Percentiles rank a stretch among this genome's conserved stretches.
phyloP scores from a whole-genome alignment of 257 asterid species.

The Solanum acaule region DNA sequence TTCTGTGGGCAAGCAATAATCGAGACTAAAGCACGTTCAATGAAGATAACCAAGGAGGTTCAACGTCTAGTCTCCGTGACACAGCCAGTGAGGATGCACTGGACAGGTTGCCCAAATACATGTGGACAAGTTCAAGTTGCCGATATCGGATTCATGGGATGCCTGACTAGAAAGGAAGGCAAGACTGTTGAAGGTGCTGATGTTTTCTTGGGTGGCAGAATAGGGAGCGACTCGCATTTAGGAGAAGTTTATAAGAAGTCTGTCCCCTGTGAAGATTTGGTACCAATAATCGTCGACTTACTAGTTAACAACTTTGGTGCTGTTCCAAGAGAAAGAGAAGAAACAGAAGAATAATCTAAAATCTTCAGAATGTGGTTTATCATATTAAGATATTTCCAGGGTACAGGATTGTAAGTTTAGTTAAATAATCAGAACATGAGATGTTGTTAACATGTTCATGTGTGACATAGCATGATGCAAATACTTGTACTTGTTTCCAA shows the following conservation, averaged over 20 bases:
- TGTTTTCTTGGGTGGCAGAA: constrained; percentile 78
- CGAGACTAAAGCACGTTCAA: constrained; percentile 76
- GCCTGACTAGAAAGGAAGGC: constrained; percentile 66
- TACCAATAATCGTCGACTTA: constrained; percentile 62
- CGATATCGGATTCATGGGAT: constrained; percentile 97
- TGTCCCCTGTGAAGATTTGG: constrained; percentile 90
- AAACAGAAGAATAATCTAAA: constrained; percentile 42
- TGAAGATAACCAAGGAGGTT: constrained; percentile 76
- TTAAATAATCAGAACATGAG: not conserved
- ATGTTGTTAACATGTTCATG: not conserved
- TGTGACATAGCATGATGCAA: not conserved
- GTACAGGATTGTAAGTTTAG: not conserved
- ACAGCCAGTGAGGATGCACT: constrained; percentile 82
- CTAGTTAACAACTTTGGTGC: constrained; percentile 72
- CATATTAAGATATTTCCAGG: not conserved
- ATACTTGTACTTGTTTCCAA: not conserved
- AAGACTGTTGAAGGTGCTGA: constrained; percentile 78
- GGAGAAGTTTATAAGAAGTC: constrained; percentile 80
- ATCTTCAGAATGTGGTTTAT: not conserved
- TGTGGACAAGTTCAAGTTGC: constrained; percentile 98
- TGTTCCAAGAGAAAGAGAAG: constrained; percentile 58
- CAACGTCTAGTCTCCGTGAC: constrained; percentile 50
- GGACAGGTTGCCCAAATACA: constrained; percentile 93
- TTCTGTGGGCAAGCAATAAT: constrained; percentile 96
- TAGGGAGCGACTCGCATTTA: constrained; percentile 88